Evolutionary conservation across 2,329 filamentous ascomycete genomes (phyloP).

Genomic region (Aspergillus fructus): DNA sequence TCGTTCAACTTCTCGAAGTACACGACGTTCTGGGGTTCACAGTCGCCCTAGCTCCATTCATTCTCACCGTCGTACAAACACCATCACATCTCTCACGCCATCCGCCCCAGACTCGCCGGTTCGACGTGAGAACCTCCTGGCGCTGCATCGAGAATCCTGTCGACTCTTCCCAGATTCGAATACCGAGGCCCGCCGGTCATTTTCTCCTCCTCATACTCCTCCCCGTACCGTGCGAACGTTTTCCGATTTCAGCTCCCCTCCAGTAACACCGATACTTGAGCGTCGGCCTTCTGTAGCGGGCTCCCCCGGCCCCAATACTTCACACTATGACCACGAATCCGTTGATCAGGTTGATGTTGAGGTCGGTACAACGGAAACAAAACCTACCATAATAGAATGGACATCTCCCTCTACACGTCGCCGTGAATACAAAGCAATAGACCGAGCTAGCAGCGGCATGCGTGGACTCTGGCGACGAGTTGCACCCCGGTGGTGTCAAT

Average conservation of each 20-base stretch:
- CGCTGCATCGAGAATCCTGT: slow-evolving; percentile 42
- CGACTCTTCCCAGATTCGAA: slow-evolving; percentile 37
- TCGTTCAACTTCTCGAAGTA: slow-evolving; percentile 37
- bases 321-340: background rate
- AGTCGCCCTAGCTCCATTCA: slow-evolving; percentile 30
- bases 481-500: slow-evolving; percentile 42
- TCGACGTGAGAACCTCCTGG: slow-evolving; percentile 36
- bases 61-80: slow-evolving; percentile 29
- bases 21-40: slow-evolving; percentile 26
- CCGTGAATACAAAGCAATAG: slow-evolving; percentile 55
- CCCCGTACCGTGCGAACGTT: slow-evolving; percentile 8
- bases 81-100: slow-evolving; percentile 25
- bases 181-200: background rate
- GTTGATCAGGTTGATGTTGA: background rate
- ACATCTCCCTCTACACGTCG: slow-evolving; percentile 45
- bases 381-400: slow-evolving; percentile 48
- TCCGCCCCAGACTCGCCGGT: slow-evolving; percentile 23
- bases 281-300: slow-evolving; percentile 9
- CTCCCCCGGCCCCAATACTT: background rate
- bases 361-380: slow-evolving; percentile 21
- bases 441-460: slow-evolving; percentile 42
- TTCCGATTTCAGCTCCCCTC: slow-evolving; percentile 17
- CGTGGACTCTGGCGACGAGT: slow-evolving; percentile 44
- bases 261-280: slow-evolving; percentile 13
- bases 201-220: slow-evolving; percentile 6